Conservation (phyloP, 768 basidiomycete genomes). For the Russula emetica region DNA sequence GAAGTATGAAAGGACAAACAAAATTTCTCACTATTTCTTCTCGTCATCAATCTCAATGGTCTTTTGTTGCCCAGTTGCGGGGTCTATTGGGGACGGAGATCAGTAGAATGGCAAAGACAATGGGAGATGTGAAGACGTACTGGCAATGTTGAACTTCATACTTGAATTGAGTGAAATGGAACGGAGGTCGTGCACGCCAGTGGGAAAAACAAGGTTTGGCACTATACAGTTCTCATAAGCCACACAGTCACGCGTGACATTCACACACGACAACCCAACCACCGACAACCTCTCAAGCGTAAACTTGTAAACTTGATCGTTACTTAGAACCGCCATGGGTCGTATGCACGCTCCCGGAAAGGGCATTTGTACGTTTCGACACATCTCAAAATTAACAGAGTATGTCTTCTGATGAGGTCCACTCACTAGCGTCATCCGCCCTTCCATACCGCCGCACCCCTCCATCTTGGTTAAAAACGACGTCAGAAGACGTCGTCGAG, state of each 20-base stretch:
- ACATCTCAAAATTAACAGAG: not conserved
- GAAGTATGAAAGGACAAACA: conserved; percentile 1
- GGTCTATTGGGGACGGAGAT: conserved; percentile 49
- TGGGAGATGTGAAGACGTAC: conserved; percentile 45
- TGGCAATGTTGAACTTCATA: conserved; percentile 99
- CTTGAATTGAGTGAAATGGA: conserved; percentile 34
- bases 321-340: conserved; percentile 60
- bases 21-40: conserved; percentile 59
- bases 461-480: conserved; percentile 95
- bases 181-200: conserved; percentile 3
- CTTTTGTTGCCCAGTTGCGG: conserved; percentile 97
- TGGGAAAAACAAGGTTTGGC: conserved; percentile 50
- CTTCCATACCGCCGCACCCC: conserved; percentile 95
- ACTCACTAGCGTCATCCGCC: conserved; percentile 73
- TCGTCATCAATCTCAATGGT: conserved; percentile 92
- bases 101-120: not conserved
- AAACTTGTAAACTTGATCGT: not conserved
- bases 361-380: conserved; percentile 85
- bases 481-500: conserved; percentile 91
- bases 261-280: conserved; percentile 27
- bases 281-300: conserved; percentile 28
- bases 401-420: conserved; percentile 12
- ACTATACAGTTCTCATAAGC: conserved; percentile 52
- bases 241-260: conserved; percentile 38
- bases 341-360: conserved; percentile 99